Base-by-base conservation (phyloP, 306 rosid species). In the Astragalus glycyphyllos region DNA sequence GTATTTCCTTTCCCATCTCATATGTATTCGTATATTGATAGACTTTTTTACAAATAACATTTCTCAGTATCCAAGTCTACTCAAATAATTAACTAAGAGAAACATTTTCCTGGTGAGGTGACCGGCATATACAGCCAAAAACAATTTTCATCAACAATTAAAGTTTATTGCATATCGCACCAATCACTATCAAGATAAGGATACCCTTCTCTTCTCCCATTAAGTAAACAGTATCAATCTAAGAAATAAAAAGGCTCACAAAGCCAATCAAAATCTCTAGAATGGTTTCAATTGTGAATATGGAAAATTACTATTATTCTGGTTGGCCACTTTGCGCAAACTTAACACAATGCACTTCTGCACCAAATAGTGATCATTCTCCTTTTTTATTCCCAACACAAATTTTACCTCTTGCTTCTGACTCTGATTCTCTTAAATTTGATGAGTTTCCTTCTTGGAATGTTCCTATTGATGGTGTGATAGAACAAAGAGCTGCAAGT, bases 111-210 rank as follows among this genome's bases (percentile, higher is more conserved):
- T 35, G 71, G 15, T 71, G 92, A 88, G 37, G 81, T 77, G 92
- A 89, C 92, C 79, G 79, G 68, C 74, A 81, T 40, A 79, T 74
- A 78, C 76, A 20, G 79, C 85, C 96, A 90, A 86, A 86, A 76
- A 58, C 44, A 51, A 79, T 80, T 86, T 81, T 85, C 86, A 79
- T 83, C 86, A 80, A 84, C 75, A 81, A 84, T 78, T 69, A 80
- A 84, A 84, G 80, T 74, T 66, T 57, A 44, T 70, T 82, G 57
- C 79, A 74, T 83, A 76, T 77, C 76, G 74, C 85, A 47, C 88
- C 88, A 76, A 84, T 92, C 92, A 62, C 79, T 65, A 67, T 83
- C 91, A 78, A 63, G 83, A 77, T 77, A 72, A 75, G 84, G 67
- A 83, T 72, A 71, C 81, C 63, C 11, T 40, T 40, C 79, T 82